Percentiles rank a stretch among this genome's conserved stretches.
Evolutionary conservation across 129 eudicot genomes (phyloP).

Genomic region (Deinandra increscens): DNA sequence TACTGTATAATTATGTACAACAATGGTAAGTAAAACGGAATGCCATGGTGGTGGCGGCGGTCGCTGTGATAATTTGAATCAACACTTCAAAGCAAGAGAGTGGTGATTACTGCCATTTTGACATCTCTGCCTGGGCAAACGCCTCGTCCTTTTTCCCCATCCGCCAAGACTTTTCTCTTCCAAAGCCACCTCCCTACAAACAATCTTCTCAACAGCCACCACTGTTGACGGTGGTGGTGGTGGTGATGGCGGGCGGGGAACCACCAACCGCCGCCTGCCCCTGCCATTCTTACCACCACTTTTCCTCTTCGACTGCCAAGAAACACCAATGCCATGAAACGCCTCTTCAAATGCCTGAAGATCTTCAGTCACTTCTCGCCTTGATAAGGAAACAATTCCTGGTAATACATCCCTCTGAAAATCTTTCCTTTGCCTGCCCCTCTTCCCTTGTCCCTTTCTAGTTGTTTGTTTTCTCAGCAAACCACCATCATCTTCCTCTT

Average conservation of each 20-base stretch:
- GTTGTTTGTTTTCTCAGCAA: conserved; percentile 33
- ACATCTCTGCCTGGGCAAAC: conserved; percentile 71
- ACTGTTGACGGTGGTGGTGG: background rate
- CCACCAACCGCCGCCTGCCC: conserved; percentile 43
- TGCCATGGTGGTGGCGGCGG: too few species aligned
- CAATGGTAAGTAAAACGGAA: too few species aligned
- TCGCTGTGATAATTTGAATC: conserved; percentile 3
- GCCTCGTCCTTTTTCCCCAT: conserved; percentile 86
- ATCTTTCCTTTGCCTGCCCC: conserved; percentile 63
- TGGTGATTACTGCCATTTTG: conserved; percentile 29
- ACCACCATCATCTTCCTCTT: conserved; percentile 13
- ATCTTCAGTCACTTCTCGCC: conserved; percentile 60
- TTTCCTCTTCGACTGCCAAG: conserved; percentile 51
- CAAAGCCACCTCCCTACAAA: conserved; percentile 31
- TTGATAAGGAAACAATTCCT: conserved; percentile 51
- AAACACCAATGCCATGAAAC: conserved; percentile 41
- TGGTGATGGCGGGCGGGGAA: conserved; percentile 3
- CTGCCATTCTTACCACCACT: conserved; percentile 46
- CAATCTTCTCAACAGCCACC: conserved; percentile 30
- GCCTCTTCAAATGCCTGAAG: conserved; percentile 64
- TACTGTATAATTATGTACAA: conserved; percentile 32
- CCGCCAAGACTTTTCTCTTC: conserved; percentile 51
- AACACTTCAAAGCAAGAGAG: conserved; percentile 45
- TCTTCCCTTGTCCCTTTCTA: conserved; percentile 53
- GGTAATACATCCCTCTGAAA: conserved; percentile 77